phyloP scores from a whole-genome alignment of 805 yeast genomes.

The Cyberlindnera xishuangbannaensis region DNA sequence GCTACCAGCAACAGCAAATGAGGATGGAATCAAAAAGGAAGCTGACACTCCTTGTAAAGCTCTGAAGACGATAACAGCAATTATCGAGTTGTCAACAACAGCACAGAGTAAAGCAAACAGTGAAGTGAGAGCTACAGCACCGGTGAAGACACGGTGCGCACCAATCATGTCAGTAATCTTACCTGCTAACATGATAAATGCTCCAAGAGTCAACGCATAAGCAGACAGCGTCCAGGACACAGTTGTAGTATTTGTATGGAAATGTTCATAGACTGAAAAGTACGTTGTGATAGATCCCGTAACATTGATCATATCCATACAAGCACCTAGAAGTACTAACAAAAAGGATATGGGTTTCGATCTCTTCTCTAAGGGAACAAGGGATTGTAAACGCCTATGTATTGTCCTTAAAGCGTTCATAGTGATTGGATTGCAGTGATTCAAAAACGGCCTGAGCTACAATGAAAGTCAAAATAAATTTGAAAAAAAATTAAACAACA shows the following conservation, averaged over 20 bases:
- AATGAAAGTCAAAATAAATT: too few species aligned
- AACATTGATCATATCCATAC: conserved; percentile 10
- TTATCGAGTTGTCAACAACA: conserved; percentile 28
- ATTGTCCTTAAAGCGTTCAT: background rate
- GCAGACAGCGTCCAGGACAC: conserved; percentile 39
- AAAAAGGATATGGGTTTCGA: background rate
- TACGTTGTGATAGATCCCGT: conserved; percentile 7
- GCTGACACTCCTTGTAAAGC: conserved; percentile 42
- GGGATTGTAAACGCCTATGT: background rate
- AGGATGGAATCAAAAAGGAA: conserved; percentile 35
- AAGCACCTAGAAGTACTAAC: conserved; percentile 1
- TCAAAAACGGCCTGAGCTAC: too few species aligned
- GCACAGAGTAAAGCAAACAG: conserved; percentile 32
- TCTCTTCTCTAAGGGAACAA: background rate
- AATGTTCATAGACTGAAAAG: conserved; percentile 4
- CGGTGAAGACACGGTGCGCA: conserved; percentile 27
- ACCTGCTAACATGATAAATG: conserved; percentile 39
- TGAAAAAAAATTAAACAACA: too few species aligned
- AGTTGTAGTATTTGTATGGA: conserved; percentile 20
- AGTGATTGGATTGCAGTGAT: too few species aligned
- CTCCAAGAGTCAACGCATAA: conserved; percentile 40
- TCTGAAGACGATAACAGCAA: conserved; percentile 35
- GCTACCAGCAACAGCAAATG: conserved; percentile 29
- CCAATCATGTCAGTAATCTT: conserved; percentile 39
- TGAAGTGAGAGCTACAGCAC: conserved; percentile 22